Conservation (phyloP, 441 rosid genomes). For the Hura crepitans region DNA sequence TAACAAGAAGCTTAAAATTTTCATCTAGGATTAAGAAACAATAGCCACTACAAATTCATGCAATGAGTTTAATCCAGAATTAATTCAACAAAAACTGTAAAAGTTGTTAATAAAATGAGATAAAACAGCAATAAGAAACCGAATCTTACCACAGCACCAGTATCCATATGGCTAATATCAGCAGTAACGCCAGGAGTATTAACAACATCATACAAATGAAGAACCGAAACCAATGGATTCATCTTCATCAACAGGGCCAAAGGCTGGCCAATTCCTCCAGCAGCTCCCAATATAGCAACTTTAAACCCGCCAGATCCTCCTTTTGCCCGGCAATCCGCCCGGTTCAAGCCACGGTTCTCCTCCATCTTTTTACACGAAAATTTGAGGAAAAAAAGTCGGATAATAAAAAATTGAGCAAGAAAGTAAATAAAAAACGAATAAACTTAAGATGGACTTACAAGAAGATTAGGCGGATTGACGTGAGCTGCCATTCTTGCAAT, state of each 20-base stretch:
- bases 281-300: slow-evolving; percentile 84
- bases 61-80: not conserved
- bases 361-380: slow-evolving; percentile 25
- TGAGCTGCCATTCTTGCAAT: slow-evolving; percentile 68
- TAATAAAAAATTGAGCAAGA: not conserved
- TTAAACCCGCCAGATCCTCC: slow-evolving; percentile 77
- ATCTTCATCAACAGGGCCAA: slow-evolving; percentile 80
- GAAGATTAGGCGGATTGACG: slow-evolving; percentile 48
- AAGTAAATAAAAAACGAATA: not conserved
- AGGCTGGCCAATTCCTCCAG: slow-evolving; percentile 94
- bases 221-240: slow-evolving; percentile 81
- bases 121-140: no score
- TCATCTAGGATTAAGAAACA: not conserved
- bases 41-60: not conserved
- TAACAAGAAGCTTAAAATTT: no score
- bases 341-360: slow-evolving; percentile 36
- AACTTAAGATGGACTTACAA: slow-evolving; percentile 25
- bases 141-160: slow-evolving; percentile 53
- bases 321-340: slow-evolving; percentile 59
- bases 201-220: slow-evolving; percentile 81
- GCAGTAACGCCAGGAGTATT: slow-evolving; percentile 87
- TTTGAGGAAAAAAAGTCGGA: not conserved
- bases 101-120: no score
- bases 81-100: not conserved
- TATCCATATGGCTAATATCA: slow-evolving; percentile 88